These are phyloP conservation scores for Mycena indigotica DNA, from an alignment of 768 basidiomycete genomes.

Conservation along the genomic window DNA sequence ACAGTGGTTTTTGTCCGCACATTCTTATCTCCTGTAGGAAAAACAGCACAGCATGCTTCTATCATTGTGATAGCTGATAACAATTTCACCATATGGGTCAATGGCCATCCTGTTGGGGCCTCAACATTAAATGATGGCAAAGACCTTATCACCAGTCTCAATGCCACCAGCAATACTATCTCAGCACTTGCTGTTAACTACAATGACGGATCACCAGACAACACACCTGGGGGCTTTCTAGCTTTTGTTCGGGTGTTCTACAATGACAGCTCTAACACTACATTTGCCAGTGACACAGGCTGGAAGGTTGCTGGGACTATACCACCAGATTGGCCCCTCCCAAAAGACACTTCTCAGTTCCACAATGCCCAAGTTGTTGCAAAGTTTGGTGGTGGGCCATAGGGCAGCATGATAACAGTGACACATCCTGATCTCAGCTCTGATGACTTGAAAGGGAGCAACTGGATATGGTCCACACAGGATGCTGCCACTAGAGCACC, in stretches of 20 bases:
- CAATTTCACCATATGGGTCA: background rate
- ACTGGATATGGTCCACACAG: slow-evolving; percentile 11
- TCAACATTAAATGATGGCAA: too few species aligned
- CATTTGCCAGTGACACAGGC: slow-evolving; percentile 3
- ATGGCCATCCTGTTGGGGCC: background rate
- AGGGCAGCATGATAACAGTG: background rate
- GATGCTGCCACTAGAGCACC: background rate
- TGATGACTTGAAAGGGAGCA: background rate
- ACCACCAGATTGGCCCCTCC: slow-evolving; percentile 8
- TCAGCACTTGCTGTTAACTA: background rate
- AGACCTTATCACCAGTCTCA: too few species aligned
- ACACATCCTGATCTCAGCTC: background rate
- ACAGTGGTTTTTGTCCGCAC: background rate
- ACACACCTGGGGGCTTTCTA: slow-evolving; percentile 4
- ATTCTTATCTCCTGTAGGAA: background rate
- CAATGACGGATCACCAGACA: too few species aligned
- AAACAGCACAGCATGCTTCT: background rate
- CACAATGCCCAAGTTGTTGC: background rate
- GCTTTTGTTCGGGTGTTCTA: slow-evolving; percentile 5
- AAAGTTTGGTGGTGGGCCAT: slow-evolving; percentile 8
- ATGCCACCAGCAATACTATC: background rate
- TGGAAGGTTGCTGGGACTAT: slow-evolving; percentile 2
- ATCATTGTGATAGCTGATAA: background rate
- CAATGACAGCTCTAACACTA: background rate
- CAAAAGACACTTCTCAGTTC: background rate